A percentile compares a stretch with the other conserved stretches of the same genome.
These are phyloP conservation scores for Neocucurbitaria cava DNA, from an alignment of 2,329 filamentous ascomycete genomes.

Conservation along the genomic window DNA sequence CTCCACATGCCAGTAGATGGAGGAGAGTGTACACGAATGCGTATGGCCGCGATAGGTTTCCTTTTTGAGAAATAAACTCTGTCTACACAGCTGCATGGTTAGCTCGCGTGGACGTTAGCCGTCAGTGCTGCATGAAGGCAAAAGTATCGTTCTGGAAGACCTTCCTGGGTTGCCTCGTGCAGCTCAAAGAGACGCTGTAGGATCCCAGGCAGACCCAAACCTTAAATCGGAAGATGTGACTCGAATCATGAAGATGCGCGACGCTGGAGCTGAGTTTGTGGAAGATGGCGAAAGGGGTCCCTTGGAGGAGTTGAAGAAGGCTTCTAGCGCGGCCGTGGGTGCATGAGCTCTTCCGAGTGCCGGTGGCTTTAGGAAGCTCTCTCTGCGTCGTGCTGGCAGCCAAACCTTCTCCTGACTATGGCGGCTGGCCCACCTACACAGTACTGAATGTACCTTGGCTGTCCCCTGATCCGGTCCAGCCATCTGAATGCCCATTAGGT, in stretches of 20 bases:
- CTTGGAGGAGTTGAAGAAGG: slow-evolving; percentile 18
- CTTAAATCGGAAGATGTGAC: slow-evolving; percentile 22
- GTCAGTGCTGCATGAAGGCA: not conserved
- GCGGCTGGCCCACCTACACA: no score
- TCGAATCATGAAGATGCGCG: slow-evolving; percentile 12
- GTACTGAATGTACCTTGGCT: no score
- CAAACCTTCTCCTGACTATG: slow-evolving; percentile 1
- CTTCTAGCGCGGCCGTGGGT: slow-evolving; percentile 28
- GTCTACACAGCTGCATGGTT: not conserved
- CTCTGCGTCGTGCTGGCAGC: not conserved
- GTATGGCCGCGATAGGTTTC: not conserved
- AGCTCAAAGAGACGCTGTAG: not conserved
- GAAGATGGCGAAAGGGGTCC: slow-evolving; percentile 3
- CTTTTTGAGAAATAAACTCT: not conserved
- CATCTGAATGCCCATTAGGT: not conserved
- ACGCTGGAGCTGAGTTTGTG: slow-evolving; percentile 15
- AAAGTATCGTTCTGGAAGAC: not conserved
- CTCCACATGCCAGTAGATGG: not conserved
- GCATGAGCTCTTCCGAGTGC: slow-evolving; percentile 11
- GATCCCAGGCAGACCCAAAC: slow-evolving; percentile 21
- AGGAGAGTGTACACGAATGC: not conserved
- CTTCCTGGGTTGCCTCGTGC: not conserved
- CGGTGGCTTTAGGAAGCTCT: slow-evolving; percentile 10
- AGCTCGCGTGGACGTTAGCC: not conserved
- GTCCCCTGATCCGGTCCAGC: slow-evolving; percentile 15